Conservation (phyloP, 352 stramenopile genomes). For the Globisporangium iwayamae region DNA sequence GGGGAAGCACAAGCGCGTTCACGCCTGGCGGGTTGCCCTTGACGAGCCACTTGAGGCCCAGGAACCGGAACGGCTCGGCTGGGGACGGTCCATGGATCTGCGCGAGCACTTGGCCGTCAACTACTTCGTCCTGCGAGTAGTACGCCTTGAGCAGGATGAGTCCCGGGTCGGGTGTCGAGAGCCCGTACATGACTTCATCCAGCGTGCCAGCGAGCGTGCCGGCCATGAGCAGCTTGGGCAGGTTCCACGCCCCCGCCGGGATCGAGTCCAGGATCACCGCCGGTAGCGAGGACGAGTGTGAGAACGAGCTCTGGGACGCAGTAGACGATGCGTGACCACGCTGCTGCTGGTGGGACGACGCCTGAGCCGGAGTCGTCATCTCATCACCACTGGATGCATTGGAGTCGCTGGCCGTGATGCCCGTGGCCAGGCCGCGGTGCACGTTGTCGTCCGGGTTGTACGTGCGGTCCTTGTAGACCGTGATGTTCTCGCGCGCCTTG, state of each 20-base stretch:
- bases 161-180: slow-evolving; percentile 30
- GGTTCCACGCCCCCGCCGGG: slow-evolving; percentile 31
- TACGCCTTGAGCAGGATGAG: slow-evolving; percentile 40
- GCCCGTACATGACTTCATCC: slow-evolving; percentile 62
- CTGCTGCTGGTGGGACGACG: no score
- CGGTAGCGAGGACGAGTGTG: not conserved
- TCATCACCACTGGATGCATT: no score
- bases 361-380: no score
- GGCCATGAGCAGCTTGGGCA: slow-evolving; percentile 44
- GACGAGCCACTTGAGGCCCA: slow-evolving; percentile 52
- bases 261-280: slow-evolving; percentile 1
- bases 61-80: slow-evolving; percentile 35
- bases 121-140: slow-evolving; percentile 31
- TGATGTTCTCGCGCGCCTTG: slow-evolving; percentile 44
- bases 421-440: no score
- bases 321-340: no score
- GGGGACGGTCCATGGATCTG: slow-evolving; percentile 27
- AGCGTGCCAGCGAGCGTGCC: slow-evolving; percentile 46
- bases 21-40: slow-evolving; percentile 30
- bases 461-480: slow-evolving; percentile 24
- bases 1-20: slow-evolving; percentile 27
- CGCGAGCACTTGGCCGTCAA: slow-evolving; percentile 36
- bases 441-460: no score
- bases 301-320: no score
- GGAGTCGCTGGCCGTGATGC: no score